A percentile compares a stretch with the other conserved stretches of the same genome.
Conservation (phyloP, 805 yeast genomes). For the Saccharomycopsis sp. region DNA sequence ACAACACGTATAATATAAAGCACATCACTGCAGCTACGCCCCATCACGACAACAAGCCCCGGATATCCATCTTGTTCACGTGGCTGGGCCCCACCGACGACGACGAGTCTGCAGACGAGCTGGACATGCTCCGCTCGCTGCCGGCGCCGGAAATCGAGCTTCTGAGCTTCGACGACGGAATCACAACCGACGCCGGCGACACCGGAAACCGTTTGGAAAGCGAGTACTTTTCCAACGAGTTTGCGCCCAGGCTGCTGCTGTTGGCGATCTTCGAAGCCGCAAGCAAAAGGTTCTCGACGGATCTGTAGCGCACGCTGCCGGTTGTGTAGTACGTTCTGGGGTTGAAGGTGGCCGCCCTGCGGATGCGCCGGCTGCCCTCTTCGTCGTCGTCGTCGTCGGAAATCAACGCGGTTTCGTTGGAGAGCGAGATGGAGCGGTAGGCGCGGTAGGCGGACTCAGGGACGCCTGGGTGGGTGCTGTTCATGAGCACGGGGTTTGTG, state of each 20-base stretch:
- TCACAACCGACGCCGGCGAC: conserved; percentile 3
- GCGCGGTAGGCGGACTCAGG: not conserved
- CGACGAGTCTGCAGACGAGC: not conserved
- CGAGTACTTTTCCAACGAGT: not conserved
- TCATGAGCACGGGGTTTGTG: not conserved
- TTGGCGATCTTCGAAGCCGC: conserved; percentile 8
- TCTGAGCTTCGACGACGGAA: not conserved
- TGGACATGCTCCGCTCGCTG: not conserved
- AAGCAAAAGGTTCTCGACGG: conserved; percentile 8
- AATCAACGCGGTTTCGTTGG: not conserved
- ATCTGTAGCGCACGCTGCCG: not conserved
- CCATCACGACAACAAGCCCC: conserved; percentile 13
- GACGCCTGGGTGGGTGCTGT: not conserved
- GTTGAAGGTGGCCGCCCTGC: not conserved
- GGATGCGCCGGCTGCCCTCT: not conserved
- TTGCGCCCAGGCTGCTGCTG: not conserved
- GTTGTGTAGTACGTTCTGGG: not conserved
- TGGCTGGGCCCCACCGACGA: not conserved
- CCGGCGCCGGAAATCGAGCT: not conserved
- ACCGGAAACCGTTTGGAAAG: not conserved
- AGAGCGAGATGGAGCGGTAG: not conserved
- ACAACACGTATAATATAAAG: not conserved
- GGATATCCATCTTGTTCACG: conserved; percentile 16
- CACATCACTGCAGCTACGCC: not conserved
- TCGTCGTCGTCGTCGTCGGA: not conserved